A percentile compares a stretch with the other conserved stretches of the same genome.
Conservation (phyloP, 176 grass and related monocot genomes). For the Avena eriantha region DNA sequence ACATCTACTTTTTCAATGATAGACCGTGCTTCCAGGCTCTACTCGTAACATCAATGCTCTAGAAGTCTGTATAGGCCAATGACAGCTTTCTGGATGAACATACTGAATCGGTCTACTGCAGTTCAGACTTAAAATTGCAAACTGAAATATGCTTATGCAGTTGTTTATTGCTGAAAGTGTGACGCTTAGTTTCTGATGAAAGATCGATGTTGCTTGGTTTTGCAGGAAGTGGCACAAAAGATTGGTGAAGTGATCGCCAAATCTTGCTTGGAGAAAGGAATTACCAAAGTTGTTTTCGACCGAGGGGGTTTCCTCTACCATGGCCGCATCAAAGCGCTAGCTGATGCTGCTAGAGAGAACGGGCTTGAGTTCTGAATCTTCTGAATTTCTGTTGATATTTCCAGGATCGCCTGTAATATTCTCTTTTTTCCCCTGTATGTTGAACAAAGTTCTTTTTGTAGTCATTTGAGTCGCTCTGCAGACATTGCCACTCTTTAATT, state of each 20-base stretch:
- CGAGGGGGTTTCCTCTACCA: constrained; percentile 91
- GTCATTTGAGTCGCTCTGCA: constrained; percentile 24
- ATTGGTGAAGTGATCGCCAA: constrained; percentile 88
- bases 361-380: constrained; percentile 81
- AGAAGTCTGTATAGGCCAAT: neutral
- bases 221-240: constrained; percentile 88
- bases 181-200: constrained; percentile 18
- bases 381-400: constrained; percentile 39
- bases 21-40: neutral
- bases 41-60: neutral
- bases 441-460: constrained; percentile 45
- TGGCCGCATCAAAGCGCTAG: constrained; percentile 85
- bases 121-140: neutral
- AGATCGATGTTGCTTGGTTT: constrained; percentile 38
- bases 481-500: neutral
- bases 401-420: constrained; percentile 34
- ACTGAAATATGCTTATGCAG: neutral
- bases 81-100: neutral
- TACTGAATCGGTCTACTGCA: neutral
- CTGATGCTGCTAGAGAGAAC: constrained; percentile 80
- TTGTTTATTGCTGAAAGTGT: constrained; percentile 1
- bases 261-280: constrained; percentile 95
- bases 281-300: constrained; percentile 90
- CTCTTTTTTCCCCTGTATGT: neutral
- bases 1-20: neutral